Base-by-base conservation (phyloP, 2,329 filamentous ascomycete genomes). In the Neoscytalidium dimidiatum region DNA sequence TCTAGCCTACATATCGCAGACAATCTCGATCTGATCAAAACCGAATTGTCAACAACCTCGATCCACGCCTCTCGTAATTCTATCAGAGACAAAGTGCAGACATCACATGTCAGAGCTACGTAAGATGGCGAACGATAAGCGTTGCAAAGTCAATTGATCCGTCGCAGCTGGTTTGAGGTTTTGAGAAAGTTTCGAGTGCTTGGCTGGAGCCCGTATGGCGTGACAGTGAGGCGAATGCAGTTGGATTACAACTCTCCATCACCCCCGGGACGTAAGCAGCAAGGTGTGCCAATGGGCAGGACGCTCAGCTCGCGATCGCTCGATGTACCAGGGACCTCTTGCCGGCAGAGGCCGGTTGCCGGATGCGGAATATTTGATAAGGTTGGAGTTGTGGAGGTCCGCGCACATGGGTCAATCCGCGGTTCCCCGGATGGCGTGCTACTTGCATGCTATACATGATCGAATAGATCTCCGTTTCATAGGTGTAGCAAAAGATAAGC, bases 401-500 rank as follows among this genome's bases (percentile, higher is more conserved):
- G 26, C 2, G 19, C 3, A 14, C 28, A 13, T 52, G 49, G 46
- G 7, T n/a, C 23, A 9, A 4, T 35, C 28, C n/a, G 49, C 28
- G n/a, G 26, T 60, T 33, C 41, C 41, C 38, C 41, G 56, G 26
- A 60, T 60, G 38, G 41, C 38, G 19, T 33, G 38, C 28, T 46
- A 11, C 1, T 28, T n/a, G 26, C 35, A 17, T 46, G 38, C 28
- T 48, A 17, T 52, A 31, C n/a, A 41, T 41, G 29, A 35, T 52
- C 26, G 53, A 43, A 44, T 57, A 28, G 35, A 57, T 44, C 6
- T 41, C 21, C 33, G 53, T 57, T 57, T 57, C 53, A 43, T 29
- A 13, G 35, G 35, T 44, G 53, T 41, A 7, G 53, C 53, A n/a
- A 38, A 44, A 43, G 28, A 29, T 21, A n/a, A 57, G 35, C 35